Base-by-base conservation (phyloP, 2,329 filamentous ascomycete genomes). In the Phyllosticta citrichinensis region DNA sequence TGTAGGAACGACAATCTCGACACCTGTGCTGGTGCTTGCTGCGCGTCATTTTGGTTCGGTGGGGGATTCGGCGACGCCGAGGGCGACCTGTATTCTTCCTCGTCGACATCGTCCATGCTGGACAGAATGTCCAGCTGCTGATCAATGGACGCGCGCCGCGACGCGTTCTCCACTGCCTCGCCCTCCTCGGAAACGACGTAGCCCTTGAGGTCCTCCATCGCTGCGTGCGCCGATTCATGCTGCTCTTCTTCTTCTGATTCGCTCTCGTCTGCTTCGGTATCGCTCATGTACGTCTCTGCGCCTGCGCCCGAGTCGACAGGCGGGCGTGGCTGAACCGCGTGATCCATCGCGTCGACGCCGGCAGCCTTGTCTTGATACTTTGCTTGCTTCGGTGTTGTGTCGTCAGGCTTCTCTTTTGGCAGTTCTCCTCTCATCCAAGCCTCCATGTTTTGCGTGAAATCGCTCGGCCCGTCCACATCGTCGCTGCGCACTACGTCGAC, bases 371-470 rank as follows among this genome's bases (percentile, higher is more conserved):
- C 52, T 62, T 63, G 50, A 60, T 63, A 30, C 56, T 56, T 56
- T 20, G 19, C 2, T 25, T 24, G 19, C 56, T 67, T 62, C 58
- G 65, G 55, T 59, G 64, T 64, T 20, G 64, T 56, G 52, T 66
- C 62, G 62, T 65, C 62, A 40, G 61, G 58, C 27, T 62, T 54
- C 6, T 53, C 27, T 24, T 17, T 27, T 47, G 69, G 67, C 40
- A 73, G 64, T 57, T 71, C 68, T 25, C 71, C 66, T 2, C 71
- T 71, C 73, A 76, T 76, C 72, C 72, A 76, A 64, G 71, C 74
- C 35, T 73, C 74, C 72, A 76, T 73, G 64, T 76, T 76, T 69
- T 73, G 70, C 6, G 74, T 76, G 62, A 76, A 76, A 64, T 76
- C 74, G 56, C 72, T 73, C 2, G 74, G 74, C 6, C 74, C 74